Conservation (phyloP, 2,329 filamentous ascomycete species). For the Chrysosporium queenslandicum region DNA sequence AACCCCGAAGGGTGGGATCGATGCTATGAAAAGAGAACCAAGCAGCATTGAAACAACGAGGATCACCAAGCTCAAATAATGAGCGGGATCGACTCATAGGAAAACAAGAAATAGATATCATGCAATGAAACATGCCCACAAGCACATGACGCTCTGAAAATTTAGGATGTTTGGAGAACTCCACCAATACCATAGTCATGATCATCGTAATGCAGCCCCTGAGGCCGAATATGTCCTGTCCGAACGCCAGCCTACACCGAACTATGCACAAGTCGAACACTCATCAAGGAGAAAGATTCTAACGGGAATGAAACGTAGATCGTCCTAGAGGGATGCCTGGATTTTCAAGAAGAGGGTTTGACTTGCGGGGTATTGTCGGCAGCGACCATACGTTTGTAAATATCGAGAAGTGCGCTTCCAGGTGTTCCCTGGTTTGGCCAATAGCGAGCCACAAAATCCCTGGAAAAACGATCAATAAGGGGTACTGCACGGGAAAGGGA, state of each 20-base stretch:
- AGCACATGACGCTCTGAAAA: not conserved
- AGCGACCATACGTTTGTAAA: slow-evolving; percentile 15
- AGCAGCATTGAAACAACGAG: not conserved
- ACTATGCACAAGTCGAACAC: slow-evolving; percentile 2
- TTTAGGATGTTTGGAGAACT: not conserved
- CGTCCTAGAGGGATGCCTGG: not conserved
- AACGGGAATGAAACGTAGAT: not conserved
- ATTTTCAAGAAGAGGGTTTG: not conserved
- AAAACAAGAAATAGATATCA: not conserved
- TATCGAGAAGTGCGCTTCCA: slow-evolving; percentile 16
- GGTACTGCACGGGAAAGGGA: not conserved
- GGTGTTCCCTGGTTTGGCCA: slow-evolving; percentile 37
- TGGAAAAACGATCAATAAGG: slow-evolving; percentile 25
- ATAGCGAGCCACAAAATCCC: slow-evolving; percentile 39
- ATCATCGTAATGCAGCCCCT: slow-evolving; percentile 1
- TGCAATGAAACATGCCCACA: not conserved
- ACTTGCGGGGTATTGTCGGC: slow-evolving; percentile 12
- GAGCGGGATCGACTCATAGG: not conserved
- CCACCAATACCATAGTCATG: slow-evolving; percentile 3
- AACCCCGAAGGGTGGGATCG: not conserved
- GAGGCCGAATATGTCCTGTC: not conserved
- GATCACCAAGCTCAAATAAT: slow-evolving; percentile 2
- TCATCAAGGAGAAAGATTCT: not conserved
- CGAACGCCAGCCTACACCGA: slow-evolving; percentile 2
- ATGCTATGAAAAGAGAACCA: not conserved